A percentile compares a stretch with the other conserved stretches of the same genome.
phyloP scores from a whole-genome alignment of 1,284 basidiomycete species.

The Coniferiporia sulphurascens region DNA sequence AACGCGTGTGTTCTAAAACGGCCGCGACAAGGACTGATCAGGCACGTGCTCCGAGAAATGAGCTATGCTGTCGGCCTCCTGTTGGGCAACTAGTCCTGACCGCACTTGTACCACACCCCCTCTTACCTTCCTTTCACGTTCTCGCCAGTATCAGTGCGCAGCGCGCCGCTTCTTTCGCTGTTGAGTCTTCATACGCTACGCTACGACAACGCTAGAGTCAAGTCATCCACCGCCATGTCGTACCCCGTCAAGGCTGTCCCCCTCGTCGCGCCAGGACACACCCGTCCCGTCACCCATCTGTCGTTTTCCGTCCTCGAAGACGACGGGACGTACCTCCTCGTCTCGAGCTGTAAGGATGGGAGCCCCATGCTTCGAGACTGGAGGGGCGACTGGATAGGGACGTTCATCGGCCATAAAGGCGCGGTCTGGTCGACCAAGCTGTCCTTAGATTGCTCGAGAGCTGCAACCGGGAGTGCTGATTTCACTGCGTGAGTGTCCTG shows the following conservation, averaged over 20 bases:
- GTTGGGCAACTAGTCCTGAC: background rate
- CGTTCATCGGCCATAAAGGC: slow-evolving; percentile 97
- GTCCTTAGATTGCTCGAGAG: slow-evolving; percentile 79
- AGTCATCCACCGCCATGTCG: slow-evolving; percentile 23
- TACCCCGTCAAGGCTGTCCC: slow-evolving; percentile 55
- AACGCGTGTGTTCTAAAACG: background rate
- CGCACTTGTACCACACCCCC: background rate
- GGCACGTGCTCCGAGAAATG: background rate
- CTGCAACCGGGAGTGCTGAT: slow-evolving; percentile 93
- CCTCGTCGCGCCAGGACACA: slow-evolving; percentile 76
- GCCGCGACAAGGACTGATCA: background rate
- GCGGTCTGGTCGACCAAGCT: slow-evolving; percentile 98
- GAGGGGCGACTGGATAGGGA: slow-evolving; percentile 99
- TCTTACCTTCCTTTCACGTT: slow-evolving; percentile 6
- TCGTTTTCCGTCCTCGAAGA: slow-evolving; percentile 84
- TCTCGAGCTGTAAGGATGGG: slow-evolving; percentile 95
- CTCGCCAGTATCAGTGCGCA: slow-evolving; percentile 40
- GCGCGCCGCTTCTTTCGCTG: slow-evolving; percentile 42
- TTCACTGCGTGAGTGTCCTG: slow-evolving; percentile 81
- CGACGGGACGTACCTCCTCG: slow-evolving; percentile 81
- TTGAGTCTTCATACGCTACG: background rate
- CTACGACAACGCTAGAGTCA: slow-evolving; percentile 33
- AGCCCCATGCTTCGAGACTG: slow-evolving; percentile 95
- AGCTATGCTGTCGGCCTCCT: background rate
- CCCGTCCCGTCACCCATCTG: slow-evolving; percentile 88